Conservation (phyloP, 257 asterid genomes). For the Coffea canephora region DNA sequence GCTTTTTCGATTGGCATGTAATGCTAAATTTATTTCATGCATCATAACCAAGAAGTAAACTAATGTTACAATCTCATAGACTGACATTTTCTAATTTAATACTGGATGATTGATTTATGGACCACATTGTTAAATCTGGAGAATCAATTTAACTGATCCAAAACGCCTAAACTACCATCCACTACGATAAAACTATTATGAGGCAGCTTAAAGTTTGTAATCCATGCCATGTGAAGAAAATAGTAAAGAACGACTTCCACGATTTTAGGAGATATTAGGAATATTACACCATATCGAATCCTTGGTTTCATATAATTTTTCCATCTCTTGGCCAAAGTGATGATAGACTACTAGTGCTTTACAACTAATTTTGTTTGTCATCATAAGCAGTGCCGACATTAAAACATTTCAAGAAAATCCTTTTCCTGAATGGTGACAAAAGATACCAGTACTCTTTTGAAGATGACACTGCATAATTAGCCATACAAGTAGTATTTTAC, state of each 20-base stretch:
- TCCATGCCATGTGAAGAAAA: conserved; percentile 4
- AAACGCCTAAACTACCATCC: background rate
- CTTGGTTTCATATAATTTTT: background rate
- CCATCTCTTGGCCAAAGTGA: background rate
- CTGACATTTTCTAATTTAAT: background rate
- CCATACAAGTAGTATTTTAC: too few species aligned
- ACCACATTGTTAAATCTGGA: background rate
- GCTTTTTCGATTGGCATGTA: too few species aligned
- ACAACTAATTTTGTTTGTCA: background rate
- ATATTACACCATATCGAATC: background rate
- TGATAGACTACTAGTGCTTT: background rate
- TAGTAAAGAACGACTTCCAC: conserved; percentile 4
- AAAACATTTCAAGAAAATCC: background rate
- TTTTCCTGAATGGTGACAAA: background rate
- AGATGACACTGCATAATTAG: too few species aligned
- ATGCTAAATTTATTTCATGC: too few species aligned
- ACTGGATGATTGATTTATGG: background rate
- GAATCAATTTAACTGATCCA: background rate
- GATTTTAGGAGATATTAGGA: conserved; percentile 11
- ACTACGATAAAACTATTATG: background rate
- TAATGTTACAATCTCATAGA: background rate
- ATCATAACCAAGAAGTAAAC: too few species aligned
- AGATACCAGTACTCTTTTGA: too few species aligned
- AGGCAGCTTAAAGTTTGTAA: background rate
- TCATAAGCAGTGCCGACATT: background rate